phyloP scores from a whole-genome alignment of 2,329 filamentous ascomycete genomes.

The Nothopassalora personata region DNA sequence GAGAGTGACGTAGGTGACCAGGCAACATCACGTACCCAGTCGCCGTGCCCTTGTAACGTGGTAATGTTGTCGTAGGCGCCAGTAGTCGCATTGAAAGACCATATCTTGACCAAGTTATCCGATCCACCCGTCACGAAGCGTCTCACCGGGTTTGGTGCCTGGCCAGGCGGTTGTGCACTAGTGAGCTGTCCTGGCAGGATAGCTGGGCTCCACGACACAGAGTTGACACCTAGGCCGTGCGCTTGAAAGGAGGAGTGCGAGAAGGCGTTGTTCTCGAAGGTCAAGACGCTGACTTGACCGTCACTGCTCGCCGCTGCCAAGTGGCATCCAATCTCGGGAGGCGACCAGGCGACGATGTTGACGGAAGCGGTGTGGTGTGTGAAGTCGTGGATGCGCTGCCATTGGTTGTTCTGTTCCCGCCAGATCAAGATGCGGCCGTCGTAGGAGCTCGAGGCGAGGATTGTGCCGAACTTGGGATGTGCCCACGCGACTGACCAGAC shows the following conservation, averaged over 20 bases:
- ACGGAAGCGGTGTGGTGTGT: constrained; percentile 91
- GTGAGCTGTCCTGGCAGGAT: constrained; percentile 78
- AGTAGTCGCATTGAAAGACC: constrained; percentile 63
- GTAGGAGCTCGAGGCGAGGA: constrained; percentile 90
- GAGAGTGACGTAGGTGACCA: constrained; percentile 94
- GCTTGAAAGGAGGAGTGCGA: constrained; percentile 84
- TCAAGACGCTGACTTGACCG: constrained; percentile 86
- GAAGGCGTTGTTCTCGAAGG: constrained; percentile 95
- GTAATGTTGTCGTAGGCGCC: constrained; percentile 39
- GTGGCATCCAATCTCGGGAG: constrained; percentile 89
- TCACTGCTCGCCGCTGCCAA: constrained; percentile 93
- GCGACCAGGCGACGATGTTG: constrained; percentile 96
- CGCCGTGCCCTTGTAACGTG: constrained; percentile 74
- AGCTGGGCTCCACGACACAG: constrained; percentile 89
- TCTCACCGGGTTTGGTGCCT: constrained; percentile 52
- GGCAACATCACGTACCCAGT: constrained; percentile 96
- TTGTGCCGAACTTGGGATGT: constrained; percentile 97
- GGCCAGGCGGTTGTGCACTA: constrained; percentile 52
- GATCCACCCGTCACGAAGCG: constrained; percentile 92
- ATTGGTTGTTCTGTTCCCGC: constrained; percentile 66
- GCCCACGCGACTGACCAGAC: constrained; percentile 99
- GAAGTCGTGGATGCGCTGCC: constrained; percentile 85
- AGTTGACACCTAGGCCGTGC: constrained; percentile 91
- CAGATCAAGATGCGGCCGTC: constrained; percentile 98
- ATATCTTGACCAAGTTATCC: constrained; percentile 90